Evolutionary conservation across 768 basidiomycete species (phyloP).

Genomic region (Rhodosporidiobolus sp.): DNA sequence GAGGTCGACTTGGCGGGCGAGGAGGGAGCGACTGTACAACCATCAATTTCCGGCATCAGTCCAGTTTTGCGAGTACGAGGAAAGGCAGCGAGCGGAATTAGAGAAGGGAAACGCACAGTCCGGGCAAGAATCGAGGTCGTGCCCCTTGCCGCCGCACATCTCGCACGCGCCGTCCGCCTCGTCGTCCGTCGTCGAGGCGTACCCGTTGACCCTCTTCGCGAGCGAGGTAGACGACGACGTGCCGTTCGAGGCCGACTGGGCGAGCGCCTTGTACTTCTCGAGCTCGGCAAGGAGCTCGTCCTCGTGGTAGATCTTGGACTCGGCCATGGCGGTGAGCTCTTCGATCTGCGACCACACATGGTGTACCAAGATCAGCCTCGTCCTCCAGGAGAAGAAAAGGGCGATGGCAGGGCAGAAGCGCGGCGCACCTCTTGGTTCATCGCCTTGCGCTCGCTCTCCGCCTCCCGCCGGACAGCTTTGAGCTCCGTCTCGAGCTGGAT

Average conservation of each 20-base stretch:
- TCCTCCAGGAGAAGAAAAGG: conserved; percentile 42
- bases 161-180: conserved; percentile 59
- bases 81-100: not conserved
- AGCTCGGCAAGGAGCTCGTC: conserved; percentile 85
- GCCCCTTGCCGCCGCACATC: conserved; percentile 77
- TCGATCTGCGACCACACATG: conserved; percentile 62
- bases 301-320: conserved; percentile 91
- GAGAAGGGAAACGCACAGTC: conserved; percentile 54
- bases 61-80: not conserved
- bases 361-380: conserved; percentile 68
- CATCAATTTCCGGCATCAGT: too few species aligned
- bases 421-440: conserved; percentile 63
- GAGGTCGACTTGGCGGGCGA: conserved; percentile 43
- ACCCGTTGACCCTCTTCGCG: conserved; percentile 47
- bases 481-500: conserved; percentile 37
- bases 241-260: conserved; percentile 24
- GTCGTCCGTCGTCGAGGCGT: not conserved
- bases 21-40: not conserved
- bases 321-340: conserved; percentile 88
- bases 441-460: conserved; percentile 63
- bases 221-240: conserved; percentile 38
- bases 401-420: not conserved
- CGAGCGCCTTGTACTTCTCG: conserved; percentile 63
- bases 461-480: conserved; percentile 41
- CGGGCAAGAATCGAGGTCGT: conserved; percentile 81